Base-by-base conservation (phyloP, 257 asterid species). In the Gentiana straminea region DNA sequence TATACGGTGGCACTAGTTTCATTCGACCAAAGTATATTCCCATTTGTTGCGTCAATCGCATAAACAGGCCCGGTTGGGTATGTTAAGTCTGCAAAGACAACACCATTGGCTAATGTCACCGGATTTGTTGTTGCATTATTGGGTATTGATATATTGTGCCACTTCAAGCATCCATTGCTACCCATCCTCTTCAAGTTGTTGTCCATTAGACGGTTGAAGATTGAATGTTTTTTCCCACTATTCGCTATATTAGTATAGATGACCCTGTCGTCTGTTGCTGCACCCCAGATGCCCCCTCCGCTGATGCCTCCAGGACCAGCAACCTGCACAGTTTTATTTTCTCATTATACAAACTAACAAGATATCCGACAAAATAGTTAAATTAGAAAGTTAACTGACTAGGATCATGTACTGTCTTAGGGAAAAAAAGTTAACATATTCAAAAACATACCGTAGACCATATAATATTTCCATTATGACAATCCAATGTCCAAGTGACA, bases 271-370 rank as follows among this genome's bases (percentile, higher is more conserved):
- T 77, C 76, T 7, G 76, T 71, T 5, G 84, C 78, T 1, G 84
- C 71, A 10, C 83, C 83, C 77, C 79, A 73, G 0, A 55, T 73
- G 4, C 79, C 79, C 13, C 83, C 83, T 24, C 80, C 77, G 0
- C 5, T 11, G 0, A 7, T 2, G 10, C 79, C 70, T 37, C 79
- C 79, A 0, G 79, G 79, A 9, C 82, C 80, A 12, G 77, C 83
- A 47, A 58, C 77, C 83, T 73, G 8, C 49, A 69, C 46, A 33
- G 32, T 24, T 24, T 24, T 24, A 24, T 24, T 24, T 24, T n/a
- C 33, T 9, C 6, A 2, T 4, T 1, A 13, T 7, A 48, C 5
- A 3, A 4, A 48, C n/a, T 1, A 24, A 24, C 24, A 24, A 24
- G 24, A 24, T 24, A 24, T 24, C 24, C 24, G 24, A 24, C 24